A percentile compares a stretch with the other conserved stretches of the same genome.
Conservation (phyloP, 306 rosid species). For the Castanea crenata region DNA sequence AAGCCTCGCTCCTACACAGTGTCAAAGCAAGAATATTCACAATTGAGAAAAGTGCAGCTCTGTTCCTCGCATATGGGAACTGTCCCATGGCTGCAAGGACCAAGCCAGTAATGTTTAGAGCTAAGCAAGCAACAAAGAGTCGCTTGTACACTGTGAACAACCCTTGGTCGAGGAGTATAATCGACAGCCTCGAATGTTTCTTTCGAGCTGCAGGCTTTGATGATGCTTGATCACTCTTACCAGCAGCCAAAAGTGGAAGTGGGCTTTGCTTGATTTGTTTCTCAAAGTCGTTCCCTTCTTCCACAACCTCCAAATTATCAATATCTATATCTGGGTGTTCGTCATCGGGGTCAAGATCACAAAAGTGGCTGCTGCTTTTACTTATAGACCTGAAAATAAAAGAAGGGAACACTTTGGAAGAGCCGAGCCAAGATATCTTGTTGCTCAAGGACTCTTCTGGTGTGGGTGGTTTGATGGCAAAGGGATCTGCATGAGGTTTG, state of each 20-base stretch:
- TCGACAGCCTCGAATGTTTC: slow-evolving; percentile 37
- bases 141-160: slow-evolving; percentile 59
- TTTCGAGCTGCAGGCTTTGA: slow-evolving; percentile 14
- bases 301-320: background rate
- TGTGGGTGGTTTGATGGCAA: slow-evolving; percentile 18
- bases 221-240: slow-evolving; percentile 25
- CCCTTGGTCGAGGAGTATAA: slow-evolving; percentile 65
- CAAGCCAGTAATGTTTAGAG: slow-evolving; percentile 42
- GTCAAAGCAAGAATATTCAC: slow-evolving; percentile 57
- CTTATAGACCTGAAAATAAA: slow-evolving; percentile 27
- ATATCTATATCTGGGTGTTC: background rate
- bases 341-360: slow-evolving; percentile 34
- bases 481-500: slow-evolving; percentile 39
- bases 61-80: slow-evolving; percentile 44
- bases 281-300: slow-evolving; percentile 16
- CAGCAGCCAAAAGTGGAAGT: slow-evolving; percentile 7
- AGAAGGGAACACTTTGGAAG: slow-evolving; percentile 26
- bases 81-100: slow-evolving; percentile 44
- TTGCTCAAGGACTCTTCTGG: too few species aligned
- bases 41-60: slow-evolving; percentile 55
- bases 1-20: slow-evolving; percentile 58
- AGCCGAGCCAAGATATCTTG: slow-evolving; percentile 4
- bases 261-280: slow-evolving; percentile 17
- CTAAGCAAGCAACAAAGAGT: slow-evolving; percentile 43
- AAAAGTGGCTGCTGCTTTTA: slow-evolving; percentile 47